These are phyloP conservation scores for Penicillium frequentans DNA, from an alignment of 2,329 filamentous ascomycete genomes.

Conservation along the genomic window DNA sequence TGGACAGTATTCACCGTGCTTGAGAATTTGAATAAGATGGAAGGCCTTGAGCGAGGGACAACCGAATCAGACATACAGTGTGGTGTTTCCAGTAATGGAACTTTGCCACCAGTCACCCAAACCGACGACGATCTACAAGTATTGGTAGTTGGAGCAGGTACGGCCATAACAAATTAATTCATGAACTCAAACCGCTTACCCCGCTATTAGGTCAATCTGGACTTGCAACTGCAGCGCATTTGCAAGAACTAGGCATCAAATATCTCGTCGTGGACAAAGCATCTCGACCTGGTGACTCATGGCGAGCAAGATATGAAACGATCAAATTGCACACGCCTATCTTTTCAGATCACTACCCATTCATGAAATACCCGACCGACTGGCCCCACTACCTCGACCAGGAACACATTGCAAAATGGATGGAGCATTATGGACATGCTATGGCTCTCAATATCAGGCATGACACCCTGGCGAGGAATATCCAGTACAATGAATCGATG, in stretches of 20 bases:
- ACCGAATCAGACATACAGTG: not conserved
- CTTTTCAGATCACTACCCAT: slow-evolving; percentile 3
- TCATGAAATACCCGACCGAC: slow-evolving; percentile 5
- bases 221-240: slow-evolving; percentile 2
- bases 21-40: not conserved
- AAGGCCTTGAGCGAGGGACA: too few species aligned
- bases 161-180: not conserved
- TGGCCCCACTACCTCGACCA: slow-evolving; percentile 5
- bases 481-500: slow-evolving; percentile 1
- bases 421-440: slow-evolving; percentile 4
- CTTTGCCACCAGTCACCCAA: not conserved
- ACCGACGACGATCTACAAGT: not conserved
- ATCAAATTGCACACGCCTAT: slow-evolving; percentile 3
- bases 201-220: slow-evolving; percentile 1
- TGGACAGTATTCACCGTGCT: slow-evolving; percentile 7
- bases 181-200: not conserved
- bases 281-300: slow-evolving; percentile 3
- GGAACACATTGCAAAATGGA: slow-evolving; percentile 6
- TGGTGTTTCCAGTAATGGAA: not conserved
- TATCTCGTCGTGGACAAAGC: slow-evolving; percentile 8
- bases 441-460: slow-evolving; percentile 4
- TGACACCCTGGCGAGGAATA: not conserved
- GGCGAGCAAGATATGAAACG: slow-evolving; percentile 2
- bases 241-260: slow-evolving; percentile 2
- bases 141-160: slow-evolving; percentile 5